phyloP scores from a whole-genome alignment of 164 flowering plant genomes.

The Stephania cephalantha region DNA sequence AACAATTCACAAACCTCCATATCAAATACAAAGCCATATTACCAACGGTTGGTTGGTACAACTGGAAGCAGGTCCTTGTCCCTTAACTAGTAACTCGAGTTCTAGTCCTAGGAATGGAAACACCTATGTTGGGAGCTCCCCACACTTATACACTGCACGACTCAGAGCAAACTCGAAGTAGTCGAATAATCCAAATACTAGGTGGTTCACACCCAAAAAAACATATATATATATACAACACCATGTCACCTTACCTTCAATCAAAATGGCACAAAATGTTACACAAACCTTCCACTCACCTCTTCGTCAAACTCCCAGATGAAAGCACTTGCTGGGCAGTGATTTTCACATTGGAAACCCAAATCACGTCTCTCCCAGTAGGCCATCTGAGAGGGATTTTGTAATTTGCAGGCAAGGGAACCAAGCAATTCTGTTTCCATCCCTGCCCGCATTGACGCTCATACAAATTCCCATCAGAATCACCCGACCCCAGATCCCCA shows the following conservation, averaged over 20 bases:
- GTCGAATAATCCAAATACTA: no score
- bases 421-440: slow-evolving; percentile 49
- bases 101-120: no score
- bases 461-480: slow-evolving; percentile 37
- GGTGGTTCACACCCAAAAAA: neutral
- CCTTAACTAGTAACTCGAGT: no score
- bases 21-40: no score
- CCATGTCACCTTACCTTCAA: neutral
- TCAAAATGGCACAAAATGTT: neutral
- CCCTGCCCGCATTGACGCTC: slow-evolving; percentile 58
- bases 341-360: slow-evolving; percentile 88
- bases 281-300: slow-evolving; percentile 33
- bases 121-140: no score
- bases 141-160: no score
- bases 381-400: slow-evolving; percentile 95
- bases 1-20: no score
- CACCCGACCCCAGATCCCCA: slow-evolving; percentile 43
- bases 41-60: no score
- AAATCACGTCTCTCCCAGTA: slow-evolving; percentile 85
- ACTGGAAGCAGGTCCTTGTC: no score
- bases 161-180: no score
- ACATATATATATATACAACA: neutral
- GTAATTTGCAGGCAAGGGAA: slow-evolving; percentile 75
- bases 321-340: slow-evolving; percentile 93
- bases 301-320: slow-evolving; percentile 94